Evolutionary conservation across 2,329 filamentous ascomycete genomes (phyloP).

Genomic region (Paracoccidioides lutzii): DNA sequence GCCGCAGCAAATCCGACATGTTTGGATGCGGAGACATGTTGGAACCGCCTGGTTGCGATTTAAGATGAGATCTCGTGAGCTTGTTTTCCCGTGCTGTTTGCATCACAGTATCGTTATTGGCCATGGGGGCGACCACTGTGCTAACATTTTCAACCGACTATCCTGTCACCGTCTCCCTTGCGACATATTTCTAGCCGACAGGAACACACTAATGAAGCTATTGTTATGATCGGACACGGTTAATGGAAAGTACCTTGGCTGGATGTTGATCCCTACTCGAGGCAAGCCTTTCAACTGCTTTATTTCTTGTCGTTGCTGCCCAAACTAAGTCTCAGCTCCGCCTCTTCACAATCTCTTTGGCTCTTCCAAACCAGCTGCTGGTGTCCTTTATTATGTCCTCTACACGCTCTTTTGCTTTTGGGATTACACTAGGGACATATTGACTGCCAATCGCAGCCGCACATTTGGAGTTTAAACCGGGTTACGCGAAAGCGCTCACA

Average conservation of each 20-base stretch:
- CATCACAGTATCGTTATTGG: neutral
- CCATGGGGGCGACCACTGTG: neutral
- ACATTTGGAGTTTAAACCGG: neutral
- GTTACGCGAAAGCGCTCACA: neutral
- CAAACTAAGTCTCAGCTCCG: slow-evolving; percentile 2
- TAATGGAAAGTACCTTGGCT: neutral
- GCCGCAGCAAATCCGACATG: neutral
- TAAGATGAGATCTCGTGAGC: neutral
- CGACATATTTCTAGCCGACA: neutral
- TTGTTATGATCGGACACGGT: neutral
- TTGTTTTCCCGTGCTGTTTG: neutral
- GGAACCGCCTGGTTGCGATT: neutral
- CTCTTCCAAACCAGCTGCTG: neutral
- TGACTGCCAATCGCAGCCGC: neutral
- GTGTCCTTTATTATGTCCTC: slow-evolving; percentile 2
- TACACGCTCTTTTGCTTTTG: neutral
- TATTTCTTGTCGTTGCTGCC: slow-evolving; percentile 5
- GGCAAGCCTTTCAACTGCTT: neutral
- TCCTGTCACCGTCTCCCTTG: neutral
- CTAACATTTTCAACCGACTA: neutral
- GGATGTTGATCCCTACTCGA: slow-evolving; percentile 10
- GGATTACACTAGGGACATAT: neutral
- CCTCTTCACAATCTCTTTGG: slow-evolving; percentile 6
- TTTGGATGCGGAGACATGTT: neutral
- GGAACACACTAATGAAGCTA: neutral